Conservation (phyloP, 805 yeast genomes). For the Tetrapisispora phaffii region DNA sequence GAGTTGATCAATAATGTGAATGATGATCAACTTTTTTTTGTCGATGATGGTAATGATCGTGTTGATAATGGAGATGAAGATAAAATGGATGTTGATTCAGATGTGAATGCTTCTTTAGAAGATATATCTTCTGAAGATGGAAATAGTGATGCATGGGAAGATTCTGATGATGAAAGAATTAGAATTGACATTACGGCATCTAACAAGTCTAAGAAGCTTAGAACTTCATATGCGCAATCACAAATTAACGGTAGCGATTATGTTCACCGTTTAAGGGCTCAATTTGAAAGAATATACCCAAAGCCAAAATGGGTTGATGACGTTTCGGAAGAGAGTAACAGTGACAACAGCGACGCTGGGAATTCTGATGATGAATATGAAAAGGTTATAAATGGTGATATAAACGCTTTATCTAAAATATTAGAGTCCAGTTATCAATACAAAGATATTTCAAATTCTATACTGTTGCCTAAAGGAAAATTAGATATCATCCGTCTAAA, state of each 20-base stretch:
- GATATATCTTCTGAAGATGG: conserved; percentile 27
- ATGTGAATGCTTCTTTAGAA: conserved; percentile 26
- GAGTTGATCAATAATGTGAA: conserved; percentile 22
- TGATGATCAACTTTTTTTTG: conserved; percentile 20
- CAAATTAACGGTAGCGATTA: conserved; percentile 51
- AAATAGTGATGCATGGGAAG: conserved; percentile 59
- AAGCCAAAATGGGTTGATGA: conserved; percentile 71
- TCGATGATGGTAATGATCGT: conserved; percentile 22
- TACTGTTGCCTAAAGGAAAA: conserved; percentile 56
- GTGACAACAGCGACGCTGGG: conserved; percentile 16
- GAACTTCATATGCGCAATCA: conserved; percentile 48
- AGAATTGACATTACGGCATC: conserved; percentile 48
- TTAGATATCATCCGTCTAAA: conserved; percentile 73
- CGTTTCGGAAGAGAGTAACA: conserved; percentile 20
- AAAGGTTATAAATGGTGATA: conserved; percentile 31
- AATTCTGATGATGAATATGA: conserved; percentile 26
- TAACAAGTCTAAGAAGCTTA: conserved; percentile 60
- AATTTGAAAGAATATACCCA: conserved; percentile 65
- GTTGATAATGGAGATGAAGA: conserved; percentile 19
- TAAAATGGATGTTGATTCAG: conserved; percentile 39
- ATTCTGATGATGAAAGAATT: conserved; percentile 80
- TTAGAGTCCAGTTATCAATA: conserved; percentile 33
- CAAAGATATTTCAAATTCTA: conserved; percentile 34
- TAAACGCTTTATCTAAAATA: conserved; percentile 33
- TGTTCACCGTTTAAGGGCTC: conserved; percentile 55